A percentile compares a stretch with the other conserved stretches of the same genome.
These are phyloP conservation scores for Nemania sp. DNA, from an alignment of 2,329 filamentous ascomycete species.

Conservation along the genomic window DNA sequence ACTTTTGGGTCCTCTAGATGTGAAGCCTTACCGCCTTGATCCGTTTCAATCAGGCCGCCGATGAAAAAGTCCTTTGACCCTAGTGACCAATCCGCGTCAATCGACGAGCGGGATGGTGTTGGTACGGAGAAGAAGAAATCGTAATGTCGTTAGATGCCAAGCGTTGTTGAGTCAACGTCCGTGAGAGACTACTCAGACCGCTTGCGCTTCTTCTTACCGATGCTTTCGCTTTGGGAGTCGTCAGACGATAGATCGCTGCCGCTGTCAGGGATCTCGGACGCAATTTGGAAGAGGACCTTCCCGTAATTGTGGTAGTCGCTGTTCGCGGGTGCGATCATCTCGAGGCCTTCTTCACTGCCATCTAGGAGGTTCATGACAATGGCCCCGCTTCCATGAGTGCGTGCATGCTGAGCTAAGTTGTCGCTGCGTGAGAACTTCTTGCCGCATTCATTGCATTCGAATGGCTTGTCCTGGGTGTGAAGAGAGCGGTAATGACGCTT, in stretches of 20 bases:
- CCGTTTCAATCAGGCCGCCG: constrained; percentile 27
- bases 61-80: constrained; percentile 34
- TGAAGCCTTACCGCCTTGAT: constrained; percentile 30
- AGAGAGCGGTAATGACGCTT: constrained; percentile 99
- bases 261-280: constrained; percentile 72
- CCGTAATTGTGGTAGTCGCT: constrained; percentile 72
- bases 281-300: constrained; percentile 80
- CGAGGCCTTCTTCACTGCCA: constrained; percentile 59
- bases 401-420: constrained; percentile 93
- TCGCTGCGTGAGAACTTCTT: constrained; percentile 99
- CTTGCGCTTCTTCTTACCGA: constrained; percentile 78
- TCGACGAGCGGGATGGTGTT: constrained; percentile 37
- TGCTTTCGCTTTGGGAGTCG: constrained; percentile 49
- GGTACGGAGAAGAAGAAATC: constrained; percentile 41
- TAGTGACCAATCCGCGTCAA: constrained; percentile 41
- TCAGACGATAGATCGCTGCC: constrained; percentile 62
- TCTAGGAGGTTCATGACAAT: constrained; percentile 90
- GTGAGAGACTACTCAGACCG: constrained; percentile 59
- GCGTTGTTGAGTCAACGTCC: constrained; percentile 36
- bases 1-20: constrained; percentile 46
- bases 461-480: constrained; percentile 98
- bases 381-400: constrained; percentile 88
- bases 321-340: constrained; percentile 51
- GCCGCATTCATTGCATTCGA: constrained; percentile 95
- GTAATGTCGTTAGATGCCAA: constrained; percentile 49